These are phyloP conservation scores for Bolboschoenus planiculmis DNA, from an alignment of 176 grass and related monocot genomes.

Conservation along the genomic window DNA sequence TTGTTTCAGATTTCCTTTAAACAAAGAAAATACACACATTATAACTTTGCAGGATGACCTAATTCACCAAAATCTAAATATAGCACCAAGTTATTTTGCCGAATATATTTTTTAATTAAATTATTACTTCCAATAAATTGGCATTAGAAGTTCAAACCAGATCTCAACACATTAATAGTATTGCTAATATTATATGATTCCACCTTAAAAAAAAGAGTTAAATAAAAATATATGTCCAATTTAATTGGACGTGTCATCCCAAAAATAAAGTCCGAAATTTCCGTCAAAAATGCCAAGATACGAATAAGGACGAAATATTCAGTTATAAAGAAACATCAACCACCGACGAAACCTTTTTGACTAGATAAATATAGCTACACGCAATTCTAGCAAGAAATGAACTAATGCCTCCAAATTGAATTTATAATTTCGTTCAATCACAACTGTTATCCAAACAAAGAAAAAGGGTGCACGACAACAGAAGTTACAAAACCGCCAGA, in stretches of 20 bases:
- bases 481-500: not conserved
- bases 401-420: not conserved
- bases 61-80: not conserved
- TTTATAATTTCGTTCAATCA: not conserved
- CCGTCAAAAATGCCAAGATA: not conserved
- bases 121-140: too few species aligned
- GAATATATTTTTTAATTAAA: not conserved
- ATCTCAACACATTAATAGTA: not conserved
- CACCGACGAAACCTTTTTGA: slow-evolving; percentile 1
- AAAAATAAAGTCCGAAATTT: not conserved
- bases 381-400: slow-evolving; percentile 4
- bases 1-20: too few species aligned
- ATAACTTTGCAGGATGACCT: not conserved
- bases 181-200: not conserved
- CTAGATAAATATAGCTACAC: not conserved
- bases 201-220: not conserved
- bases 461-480: not conserved
- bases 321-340: not conserved
- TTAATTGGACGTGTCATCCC: not conserved
- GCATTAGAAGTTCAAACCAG: not conserved
- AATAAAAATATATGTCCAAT: not conserved
- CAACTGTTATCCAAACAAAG: not conserved
- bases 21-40: too few species aligned
- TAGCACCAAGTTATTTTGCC: not conserved
- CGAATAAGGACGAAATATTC: not conserved